phyloP scores from a whole-genome alignment of 2,329 filamentous ascomycete genomes.

The Fusarium sororula region DNA sequence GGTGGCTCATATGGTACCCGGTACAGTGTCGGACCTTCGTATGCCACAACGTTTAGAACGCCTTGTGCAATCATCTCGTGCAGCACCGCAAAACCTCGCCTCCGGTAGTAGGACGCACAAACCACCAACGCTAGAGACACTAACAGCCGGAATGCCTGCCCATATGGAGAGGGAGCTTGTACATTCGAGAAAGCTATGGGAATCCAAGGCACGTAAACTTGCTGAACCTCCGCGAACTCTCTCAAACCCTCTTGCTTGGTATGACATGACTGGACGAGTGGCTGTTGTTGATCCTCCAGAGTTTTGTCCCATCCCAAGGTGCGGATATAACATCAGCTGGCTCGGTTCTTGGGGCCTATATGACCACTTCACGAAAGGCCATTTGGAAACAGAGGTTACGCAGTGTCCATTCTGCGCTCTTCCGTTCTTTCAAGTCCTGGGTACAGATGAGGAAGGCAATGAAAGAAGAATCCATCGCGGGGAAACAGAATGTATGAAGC shows the following conservation, averaged over 20 bases:
- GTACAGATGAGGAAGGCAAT: background rate
- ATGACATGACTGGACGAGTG: slow-evolving; percentile 8
- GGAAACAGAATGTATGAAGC: slow-evolving; percentile 15
- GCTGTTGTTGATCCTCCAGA: slow-evolving; percentile 3
- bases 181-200: background rate
- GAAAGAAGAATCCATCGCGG: background rate
- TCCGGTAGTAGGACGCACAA: background rate
- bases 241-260: slow-evolving; percentile 20
- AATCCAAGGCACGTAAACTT: background rate
- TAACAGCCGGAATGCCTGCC: background rate
- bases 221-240: slow-evolving; percentile 20
- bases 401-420: slow-evolving; percentile 32
- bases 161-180: background rate
- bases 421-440: background rate
- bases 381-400: background rate
- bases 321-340: background rate
- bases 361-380: slow-evolving; percentile 16
- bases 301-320: background rate
- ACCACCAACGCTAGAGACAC: background rate
- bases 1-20: background rate
- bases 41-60: background rate
- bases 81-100: background rate
- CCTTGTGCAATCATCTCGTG: background rate
- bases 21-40: background rate
- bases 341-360: slow-evolving; percentile 15